Percentiles rank a stretch among this genome's conserved stretches.
Conservation (phyloP, 305 asterid species). For the Ilex paraguariensis region DNA sequence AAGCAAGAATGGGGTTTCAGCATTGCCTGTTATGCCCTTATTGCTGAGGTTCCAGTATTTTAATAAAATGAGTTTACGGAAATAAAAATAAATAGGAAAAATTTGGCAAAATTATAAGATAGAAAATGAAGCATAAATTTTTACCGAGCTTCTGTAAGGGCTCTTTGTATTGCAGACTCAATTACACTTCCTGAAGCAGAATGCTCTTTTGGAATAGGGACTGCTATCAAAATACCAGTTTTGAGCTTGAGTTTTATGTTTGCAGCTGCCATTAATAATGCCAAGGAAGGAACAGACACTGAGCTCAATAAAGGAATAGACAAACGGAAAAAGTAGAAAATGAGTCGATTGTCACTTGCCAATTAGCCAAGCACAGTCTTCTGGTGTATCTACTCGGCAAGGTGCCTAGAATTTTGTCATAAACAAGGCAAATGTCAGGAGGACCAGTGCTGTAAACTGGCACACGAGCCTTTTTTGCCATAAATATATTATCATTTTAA, state of each 20-base stretch:
- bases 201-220: conserved; percentile 79
- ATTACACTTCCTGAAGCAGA: conserved; percentile 77
- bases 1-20: conserved; percentile 93
- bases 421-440: conserved; percentile 6
- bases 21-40: conserved; percentile 69
- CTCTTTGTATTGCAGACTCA: conserved; percentile 81
- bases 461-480: too few species aligned
- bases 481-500: too few species aligned
- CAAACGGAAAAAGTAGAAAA: background rate
- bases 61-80: conserved; percentile 9
- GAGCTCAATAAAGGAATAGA: too few species aligned
- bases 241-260: conserved; percentile 50
- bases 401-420: conserved; percentile 56
- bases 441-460: background rate
- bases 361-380: conserved; percentile 82
- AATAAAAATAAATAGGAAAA: background rate
- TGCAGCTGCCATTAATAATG: conserved; percentile 38
- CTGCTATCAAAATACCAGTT: conserved; percentile 76
- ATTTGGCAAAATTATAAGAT: background rate
- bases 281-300: background rate
- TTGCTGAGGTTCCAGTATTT: conserved; percentile 46
- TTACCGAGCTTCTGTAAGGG: conserved; percentile 81
- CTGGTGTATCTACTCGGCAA: conserved; percentile 77
- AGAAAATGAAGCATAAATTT: conserved; percentile 5
- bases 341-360: conserved; percentile 28